These are phyloP conservation scores for Trichoderma sp. DNA, from an alignment of 2,329 filamentous ascomycete species.

Conservation along the genomic window DNA sequence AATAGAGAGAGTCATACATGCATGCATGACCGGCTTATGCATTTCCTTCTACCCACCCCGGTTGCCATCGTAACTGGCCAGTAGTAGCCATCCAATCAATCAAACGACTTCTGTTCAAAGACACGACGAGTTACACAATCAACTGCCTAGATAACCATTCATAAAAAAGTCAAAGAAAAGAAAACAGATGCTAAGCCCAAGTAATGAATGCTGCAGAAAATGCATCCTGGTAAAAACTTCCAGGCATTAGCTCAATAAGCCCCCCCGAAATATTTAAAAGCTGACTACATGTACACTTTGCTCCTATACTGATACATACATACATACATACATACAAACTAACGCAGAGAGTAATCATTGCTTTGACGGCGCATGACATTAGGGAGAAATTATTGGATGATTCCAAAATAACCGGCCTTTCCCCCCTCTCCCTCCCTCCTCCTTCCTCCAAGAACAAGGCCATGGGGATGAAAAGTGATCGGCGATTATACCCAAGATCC, in stretches of 20 bases:
- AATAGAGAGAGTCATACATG: background rate
- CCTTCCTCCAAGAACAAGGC: background rate
- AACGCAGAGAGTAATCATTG: background rate
- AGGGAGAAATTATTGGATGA: background rate
- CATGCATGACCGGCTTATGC: background rate
- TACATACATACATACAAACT: background rate
- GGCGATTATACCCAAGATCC: background rate
- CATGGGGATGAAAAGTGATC: background rate
- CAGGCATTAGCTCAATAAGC: background rate
- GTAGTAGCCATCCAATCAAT: background rate
- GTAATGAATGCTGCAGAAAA: background rate
- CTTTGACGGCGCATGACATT: background rate
- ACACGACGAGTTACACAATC: background rate
- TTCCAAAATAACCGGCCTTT: background rate
- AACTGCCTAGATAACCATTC: background rate
- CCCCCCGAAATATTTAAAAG: background rate
- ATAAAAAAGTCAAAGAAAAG: background rate
- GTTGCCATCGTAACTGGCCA: background rate
- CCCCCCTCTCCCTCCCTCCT: background rate
- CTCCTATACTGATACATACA: slow-evolving; percentile 16
- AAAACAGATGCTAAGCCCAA: background rate
- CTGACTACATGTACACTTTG: slow-evolving; percentile 1
- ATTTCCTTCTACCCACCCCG: background rate
- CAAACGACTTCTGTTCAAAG: background rate
- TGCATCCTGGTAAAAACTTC: background rate